These are phyloP conservation scores for Millerago galiae DNA, from an alignment of 805 yeast genomes.

Conservation along the genomic window DNA sequence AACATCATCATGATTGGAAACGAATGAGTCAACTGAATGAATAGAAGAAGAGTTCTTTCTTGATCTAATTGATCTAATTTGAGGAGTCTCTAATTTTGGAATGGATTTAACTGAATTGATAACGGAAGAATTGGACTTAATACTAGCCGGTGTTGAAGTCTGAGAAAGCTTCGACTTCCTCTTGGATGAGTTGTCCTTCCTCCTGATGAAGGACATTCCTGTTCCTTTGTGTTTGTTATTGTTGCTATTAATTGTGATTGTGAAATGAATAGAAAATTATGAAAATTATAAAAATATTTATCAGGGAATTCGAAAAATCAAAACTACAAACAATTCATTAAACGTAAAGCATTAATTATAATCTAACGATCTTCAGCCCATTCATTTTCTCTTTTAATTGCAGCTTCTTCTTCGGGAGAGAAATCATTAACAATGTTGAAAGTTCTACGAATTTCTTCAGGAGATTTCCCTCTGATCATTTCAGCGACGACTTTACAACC, in stretches of 20 bases:
- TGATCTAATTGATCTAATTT: background rate
- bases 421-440: conserved; percentile 79
- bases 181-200: background rate
- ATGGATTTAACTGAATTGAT: background rate
- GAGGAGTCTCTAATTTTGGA: background rate
- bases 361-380: conserved; percentile 80
- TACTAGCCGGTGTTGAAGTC: no score
- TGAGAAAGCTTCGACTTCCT: background rate
- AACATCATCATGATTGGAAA: background rate
- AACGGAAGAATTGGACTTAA: background rate
- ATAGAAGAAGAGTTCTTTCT: background rate
- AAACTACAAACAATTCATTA: no score
- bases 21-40: background rate
- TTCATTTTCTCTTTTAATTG: conserved; percentile 80
- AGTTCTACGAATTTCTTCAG: conserved; percentile 74
- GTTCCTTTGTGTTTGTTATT: no score
- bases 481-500: conserved; percentile 81
- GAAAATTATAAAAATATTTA: no score
- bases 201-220: background rate
- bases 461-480: conserved; percentile 74
- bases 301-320: no score
- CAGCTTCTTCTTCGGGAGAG: conserved; percentile 84
- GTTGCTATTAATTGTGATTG: no score
- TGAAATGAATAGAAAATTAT: no score
- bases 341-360: no score